A percentile compares a stretch with the other conserved stretches of the same genome.
phyloP scores from a whole-genome alignment of 2,329 filamentous ascomycete species.

The Akanthomyces uredinophilus region DNA sequence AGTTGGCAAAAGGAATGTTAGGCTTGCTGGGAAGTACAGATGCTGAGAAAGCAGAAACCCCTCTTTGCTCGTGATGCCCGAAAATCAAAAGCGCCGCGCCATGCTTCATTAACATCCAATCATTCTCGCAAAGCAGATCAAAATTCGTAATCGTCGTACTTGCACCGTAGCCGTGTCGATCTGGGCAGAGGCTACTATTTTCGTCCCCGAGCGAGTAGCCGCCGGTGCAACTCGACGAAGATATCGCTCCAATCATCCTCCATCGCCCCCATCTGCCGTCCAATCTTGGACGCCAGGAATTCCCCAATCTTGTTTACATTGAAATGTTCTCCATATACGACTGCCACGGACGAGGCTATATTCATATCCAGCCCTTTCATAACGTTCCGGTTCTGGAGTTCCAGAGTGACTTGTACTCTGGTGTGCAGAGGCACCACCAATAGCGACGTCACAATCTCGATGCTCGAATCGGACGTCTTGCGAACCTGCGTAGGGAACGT shows the following conservation, averaged over 20 bases:
- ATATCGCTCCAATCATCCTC: slow-evolving; percentile 49
- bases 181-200: slow-evolving; percentile 32
- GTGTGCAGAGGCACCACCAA: slow-evolving; percentile 62
- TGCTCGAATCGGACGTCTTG: slow-evolving; percentile 59
- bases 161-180: neutral
- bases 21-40: neutral
- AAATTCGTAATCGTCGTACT: neutral
- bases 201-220: slow-evolving; percentile 49
- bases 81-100: neutral
- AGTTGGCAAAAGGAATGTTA: neutral
- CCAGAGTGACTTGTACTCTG: slow-evolving; percentile 60
- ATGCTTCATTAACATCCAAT: neutral
- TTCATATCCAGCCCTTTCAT: slow-evolving; percentile 49
- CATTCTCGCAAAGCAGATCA: neutral
- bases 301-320: slow-evolving; percentile 71
- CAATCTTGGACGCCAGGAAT: slow-evolving; percentile 56
- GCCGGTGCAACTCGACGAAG: slow-evolving; percentile 50
- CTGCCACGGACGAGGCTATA: slow-evolving; percentile 50
- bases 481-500: slow-evolving; percentile 60
- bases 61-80: neutral
- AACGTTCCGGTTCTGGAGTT: slow-evolving; percentile 43
- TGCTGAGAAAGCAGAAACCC: neutral
- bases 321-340: slow-evolving; percentile 75
- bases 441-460: slow-evolving; percentile 57
- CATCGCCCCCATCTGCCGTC: slow-evolving; percentile 31